These are phyloP conservation scores for Ogataea nonfermentans DNA, from an alignment of 805 yeast species.

Conservation along the genomic window DNA sequence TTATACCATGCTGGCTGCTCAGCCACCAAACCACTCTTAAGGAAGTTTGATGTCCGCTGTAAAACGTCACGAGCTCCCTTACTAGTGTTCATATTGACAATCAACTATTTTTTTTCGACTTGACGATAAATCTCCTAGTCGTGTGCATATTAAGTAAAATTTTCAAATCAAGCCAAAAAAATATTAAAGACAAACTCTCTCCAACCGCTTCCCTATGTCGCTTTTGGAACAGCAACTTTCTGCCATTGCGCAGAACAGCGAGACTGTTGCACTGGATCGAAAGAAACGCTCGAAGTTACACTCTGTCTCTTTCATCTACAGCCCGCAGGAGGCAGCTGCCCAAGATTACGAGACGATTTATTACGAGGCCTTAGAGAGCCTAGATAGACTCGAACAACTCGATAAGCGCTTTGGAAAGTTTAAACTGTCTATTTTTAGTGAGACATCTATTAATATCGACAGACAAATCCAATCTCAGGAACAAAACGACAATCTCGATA, in stretches of 20 bases:
- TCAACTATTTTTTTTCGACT: constrained; percentile 4
- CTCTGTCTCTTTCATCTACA: constrained; percentile 83
- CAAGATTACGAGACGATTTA: constrained; percentile 88
- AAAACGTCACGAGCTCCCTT: constrained; percentile 74
- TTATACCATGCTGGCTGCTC: constrained; percentile 87
- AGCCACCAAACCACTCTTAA: constrained; percentile 65
- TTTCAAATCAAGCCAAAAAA: constrained; percentile 10
- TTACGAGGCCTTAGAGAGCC: constrained; percentile 69
- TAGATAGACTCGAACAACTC: constrained; percentile 64
- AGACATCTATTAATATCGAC: constrained; percentile 74
- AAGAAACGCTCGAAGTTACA: constrained; percentile 84
- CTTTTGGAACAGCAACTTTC: constrained; percentile 83
- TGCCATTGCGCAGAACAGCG: constrained; percentile 59
- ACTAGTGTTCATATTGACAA: constrained; percentile 60
- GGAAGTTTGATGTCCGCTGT: constrained; percentile 74
- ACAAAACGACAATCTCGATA: constrained; percentile 68
- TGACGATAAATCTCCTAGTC: constrained; percentile 3
- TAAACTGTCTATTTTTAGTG: constrained; percentile 73
- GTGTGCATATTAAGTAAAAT: constrained; percentile 9
- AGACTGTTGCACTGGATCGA: constrained; percentile 79
- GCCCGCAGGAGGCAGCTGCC: constrained; percentile 83
- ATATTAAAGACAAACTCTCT: not conserved
- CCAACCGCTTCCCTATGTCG: constrained; percentile 14
- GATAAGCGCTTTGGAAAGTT: constrained; percentile 78
- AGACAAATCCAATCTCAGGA: constrained; percentile 80